Evolutionary conservation across 768 basidiomycete species (phyloP), one percentile per base, ranked within the genome.

Genomic region (Lactarius akahatsu): DNA sequence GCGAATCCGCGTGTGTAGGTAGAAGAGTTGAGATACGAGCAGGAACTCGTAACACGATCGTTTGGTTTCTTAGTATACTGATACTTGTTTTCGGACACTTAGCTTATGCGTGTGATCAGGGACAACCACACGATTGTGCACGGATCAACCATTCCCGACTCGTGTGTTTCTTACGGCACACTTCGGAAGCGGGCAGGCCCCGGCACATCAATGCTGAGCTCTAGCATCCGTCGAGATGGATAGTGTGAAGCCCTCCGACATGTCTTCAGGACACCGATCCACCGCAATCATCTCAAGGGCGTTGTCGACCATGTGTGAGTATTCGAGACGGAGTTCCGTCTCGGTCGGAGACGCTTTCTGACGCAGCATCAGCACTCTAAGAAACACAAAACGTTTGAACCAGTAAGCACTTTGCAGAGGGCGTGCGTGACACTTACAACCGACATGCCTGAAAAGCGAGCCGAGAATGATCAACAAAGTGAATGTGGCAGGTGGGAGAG

Each of bases 301-400:
- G 52, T 69, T 62, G 32, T 60, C 28, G 36, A 69, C 16, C 59
- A 68, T 54, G 7, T 58, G n/a, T 13, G 62, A 63, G 28, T 36
- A 20, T 38, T 61, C 40, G 36, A 16, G 2, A 4, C 60, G 45
- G 23, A 63, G n/a, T 54, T 63, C 58, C 30, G 65, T 57, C 28
- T 63, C 68, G 34, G 69, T 71, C 16, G 64, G 70, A 23, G 7
- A 16, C 28, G 28, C 64, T 34, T 57, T 71, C 45, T 59, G 60
- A 26, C 69, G 68, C 32, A 71, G 69, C 59, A 61, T 28, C 16
- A 71, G 62, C 43, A 71, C 63, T 18, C 70, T 71, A 58, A 43
- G 26, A 58, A 26, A 16, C 36, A 58, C 15, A 63, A 6, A 34
- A 41, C 6, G 54, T 28, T 23, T 55, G n/a, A 57, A 63, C 32